These are phyloP conservation scores for Mucor saturninus DNA, from an alignment of 371 early-diverging fungal genomes.

Conservation along the genomic window DNA sequence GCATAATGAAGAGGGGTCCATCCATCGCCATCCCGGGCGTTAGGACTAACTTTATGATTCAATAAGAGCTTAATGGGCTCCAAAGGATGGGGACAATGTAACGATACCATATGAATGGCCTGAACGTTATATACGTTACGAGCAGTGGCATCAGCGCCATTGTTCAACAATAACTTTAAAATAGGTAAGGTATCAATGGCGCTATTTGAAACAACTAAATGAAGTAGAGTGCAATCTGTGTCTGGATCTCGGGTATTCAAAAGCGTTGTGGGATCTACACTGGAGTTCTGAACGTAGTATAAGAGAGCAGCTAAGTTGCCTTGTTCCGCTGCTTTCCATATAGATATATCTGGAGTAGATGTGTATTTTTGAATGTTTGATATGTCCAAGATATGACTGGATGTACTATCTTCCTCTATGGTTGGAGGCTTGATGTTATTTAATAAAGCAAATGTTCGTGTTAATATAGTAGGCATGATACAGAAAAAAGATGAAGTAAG, in stretches of 20 bases:
- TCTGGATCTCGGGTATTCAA: slow-evolving; percentile 58
- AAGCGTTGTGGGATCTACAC: slow-evolving; percentile 25
- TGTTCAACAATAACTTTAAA: slow-evolving; percentile 36
- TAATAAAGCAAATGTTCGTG: slow-evolving; percentile 28
- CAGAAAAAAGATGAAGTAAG: slow-evolving; percentile 1
- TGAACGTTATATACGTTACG: slow-evolving; percentile 45
- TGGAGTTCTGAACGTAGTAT: slow-evolving; percentile 13
- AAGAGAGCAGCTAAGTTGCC: slow-evolving; percentile 21
- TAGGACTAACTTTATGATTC: slow-evolving; percentile 48
- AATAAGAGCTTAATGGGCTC: slow-evolving; percentile 37
- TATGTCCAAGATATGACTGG: neutral
- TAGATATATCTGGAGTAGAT: slow-evolving; percentile 12
- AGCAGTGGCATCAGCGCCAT: slow-evolving; percentile 56
- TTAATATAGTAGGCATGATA: slow-evolving; percentile 28
- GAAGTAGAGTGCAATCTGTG: slow-evolving; percentile 53
- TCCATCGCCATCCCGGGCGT: slow-evolving; percentile 70
- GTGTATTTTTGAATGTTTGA: neutral
- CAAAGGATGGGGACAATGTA: slow-evolving; percentile 40
- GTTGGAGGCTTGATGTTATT: slow-evolving; percentile 32
- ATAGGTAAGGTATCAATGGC: slow-evolving; percentile 3
- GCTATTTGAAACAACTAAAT: slow-evolving; percentile 40
- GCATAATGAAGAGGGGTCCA: slow-evolving; percentile 83
- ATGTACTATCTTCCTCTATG: neutral
- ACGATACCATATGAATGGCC: slow-evolving; percentile 43
- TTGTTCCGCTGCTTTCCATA: slow-evolving; percentile 37